Percentiles rank a stretch among this genome's conserved stretches.
These are phyloP conservation scores for Solanum tacnaense DNA, from an alignment of 257 asterid species.

Conservation along the genomic window DNA sequence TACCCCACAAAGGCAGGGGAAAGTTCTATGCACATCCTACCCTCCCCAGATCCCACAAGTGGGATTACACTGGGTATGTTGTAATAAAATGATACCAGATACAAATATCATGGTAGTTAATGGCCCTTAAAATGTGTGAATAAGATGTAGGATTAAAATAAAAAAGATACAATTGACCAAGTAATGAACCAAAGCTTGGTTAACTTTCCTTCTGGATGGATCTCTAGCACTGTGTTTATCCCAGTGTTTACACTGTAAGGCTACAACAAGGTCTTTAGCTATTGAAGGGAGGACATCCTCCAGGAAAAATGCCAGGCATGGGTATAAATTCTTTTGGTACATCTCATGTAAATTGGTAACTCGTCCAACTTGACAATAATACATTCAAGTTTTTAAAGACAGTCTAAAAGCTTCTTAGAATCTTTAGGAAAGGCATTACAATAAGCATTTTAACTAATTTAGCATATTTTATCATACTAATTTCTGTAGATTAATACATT, in stretches of 20 bases:
- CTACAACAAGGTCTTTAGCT: not conserved
- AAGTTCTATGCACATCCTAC: too few species aligned
- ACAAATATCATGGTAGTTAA: not conserved
- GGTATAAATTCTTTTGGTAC: not conserved
- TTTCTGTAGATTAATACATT: not conserved
- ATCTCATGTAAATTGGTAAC: not conserved
- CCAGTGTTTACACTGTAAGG: not conserved
- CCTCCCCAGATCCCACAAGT: not conserved
- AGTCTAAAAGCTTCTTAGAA: not conserved
- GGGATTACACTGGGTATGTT: not conserved
- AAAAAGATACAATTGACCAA: not conserved
- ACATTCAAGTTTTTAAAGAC: not conserved
- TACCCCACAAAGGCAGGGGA: not conserved
- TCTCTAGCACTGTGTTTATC: not conserved
- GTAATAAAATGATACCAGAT: not conserved
- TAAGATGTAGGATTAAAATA: not conserved
- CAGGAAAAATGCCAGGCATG: not conserved
- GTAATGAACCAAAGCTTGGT: not conserved
- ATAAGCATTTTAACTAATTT: not conserved
- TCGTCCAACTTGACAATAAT: not conserved
- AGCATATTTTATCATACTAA: not conserved
- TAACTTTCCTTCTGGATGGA: not conserved
- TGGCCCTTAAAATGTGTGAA: not conserved
- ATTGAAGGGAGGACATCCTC: not conserved
- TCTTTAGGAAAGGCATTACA: not conserved